Evolutionary conservation across 129 eudicot genomes (phyloP), one percentile per base, ranked within the genome.

Genomic region (Lactuca saligna): DNA sequence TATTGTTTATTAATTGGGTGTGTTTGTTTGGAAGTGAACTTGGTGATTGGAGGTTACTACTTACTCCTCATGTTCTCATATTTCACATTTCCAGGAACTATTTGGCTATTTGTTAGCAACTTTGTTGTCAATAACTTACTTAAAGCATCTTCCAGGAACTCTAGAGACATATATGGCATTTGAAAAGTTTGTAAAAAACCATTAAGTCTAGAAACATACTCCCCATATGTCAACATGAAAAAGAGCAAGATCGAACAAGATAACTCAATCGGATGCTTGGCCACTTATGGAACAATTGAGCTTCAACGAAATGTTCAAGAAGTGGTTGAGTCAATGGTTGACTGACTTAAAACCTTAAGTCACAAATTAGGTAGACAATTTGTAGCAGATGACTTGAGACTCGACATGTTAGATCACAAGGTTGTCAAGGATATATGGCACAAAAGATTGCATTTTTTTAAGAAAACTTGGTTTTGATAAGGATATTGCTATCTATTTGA

Each of bases 191-290:
- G 78, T 88, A 32, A 78, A 74, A 61, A 88, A 89, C 72, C 74
- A 88, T 41, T 92, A 57, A 89, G 98, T 78, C 80, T 92, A 13
- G 96, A 79, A 8, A 92, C 98, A 20, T 89, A 88, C 80, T 92
- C 88, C 81, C 96, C 96, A 8, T 92, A 95, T 14, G 91, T 89
- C 49, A 92, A 92, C 79, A 92, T 92, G 98, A 89, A 82, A 75
- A 86, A 79, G 75, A 59, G 72, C 12, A 79, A 68, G 62, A 65
- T 66, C 3, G 78, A 81, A 65, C 78, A 77, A 63, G 79, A 75
- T 46, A 80, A 84, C 16, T 69, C 96, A 20, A 20, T 20, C 20
- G 20, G 20, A 20, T 20, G 20, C 20, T 20, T 20, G 20, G 20
- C 20, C 20, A 17, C 86, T 91, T 92, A 88, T 80, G 95, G 91